Evolutionary conservation across 2,329 filamentous ascomycete species (phyloP), one percentile per base, ranked within the genome.

Genomic region (Ophiostoma australiae): DNA sequence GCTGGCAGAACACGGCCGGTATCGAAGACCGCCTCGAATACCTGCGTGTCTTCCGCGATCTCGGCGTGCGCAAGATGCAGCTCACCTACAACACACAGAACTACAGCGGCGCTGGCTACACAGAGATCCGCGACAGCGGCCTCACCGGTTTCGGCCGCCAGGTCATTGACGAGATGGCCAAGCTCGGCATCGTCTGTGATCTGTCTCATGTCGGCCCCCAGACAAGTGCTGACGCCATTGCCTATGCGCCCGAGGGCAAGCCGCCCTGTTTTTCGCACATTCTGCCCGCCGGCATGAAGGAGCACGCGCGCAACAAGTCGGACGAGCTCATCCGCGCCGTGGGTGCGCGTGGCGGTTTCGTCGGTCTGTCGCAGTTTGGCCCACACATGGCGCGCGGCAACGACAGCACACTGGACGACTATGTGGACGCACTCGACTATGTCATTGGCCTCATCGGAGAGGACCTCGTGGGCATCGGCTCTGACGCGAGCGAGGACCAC

Each of bases 51-150:
- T 81, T 81, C 73, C 76, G 78, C 20, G 80, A 81, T 69, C 74
- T 81, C 20, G 80, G 80, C 39, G 79, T 82, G 10, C 76, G 78
- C 20, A 81, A 81, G 73, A 81, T 81, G 80, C 80, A 81, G 73
- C 76, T 82, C 66, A 81, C 80, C 1, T 81, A 81, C 76, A 82
- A 81, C 70, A 80, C 79, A 6, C 79, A 81, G 66, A 81, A 81
- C 73, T 81, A 81, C 75, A 79, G 78, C 8, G 80, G 80, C 8
- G 77, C 79, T 1, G 80, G 80, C 0, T 81, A 81, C 73, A 80
- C 80, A 0, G 80, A 81, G 73, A 70, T 78, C 3, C 75, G 76
- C 23, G 80, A 80, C 73, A 76, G 76, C 11, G 79, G 79, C 0
- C 74, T 81, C 27, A 80, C 79, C 0, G 80, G 78, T 0, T 80